Base-by-base conservation (phyloP, 2,329 filamentous ascomycete species). In the Neopestalotiopsis sp. region DNA sequence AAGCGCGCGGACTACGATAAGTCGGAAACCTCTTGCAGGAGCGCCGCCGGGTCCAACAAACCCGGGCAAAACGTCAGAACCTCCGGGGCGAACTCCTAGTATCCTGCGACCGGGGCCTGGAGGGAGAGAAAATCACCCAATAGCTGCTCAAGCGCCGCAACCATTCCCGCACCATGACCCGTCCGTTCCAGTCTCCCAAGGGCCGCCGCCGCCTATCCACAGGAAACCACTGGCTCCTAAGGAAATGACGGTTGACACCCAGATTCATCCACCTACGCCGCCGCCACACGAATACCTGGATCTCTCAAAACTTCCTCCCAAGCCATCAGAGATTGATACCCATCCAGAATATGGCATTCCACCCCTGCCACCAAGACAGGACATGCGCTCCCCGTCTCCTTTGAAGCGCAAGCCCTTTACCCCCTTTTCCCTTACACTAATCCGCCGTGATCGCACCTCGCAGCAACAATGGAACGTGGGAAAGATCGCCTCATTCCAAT, bases 401-500 rank as follows among this genome's bases (percentile, higher is more conserved):
- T 75, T 71, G 30, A 82, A 81, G 66, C 75, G 72, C 61, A 77
- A 74, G 28, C 73, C 78, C 6, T 78, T 81, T 61, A 78, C 80
- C 0, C 83, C 86, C 0, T 89, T 89, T 71, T 85, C 83, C 2
- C 80, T 90, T 14, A 91, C 89, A 0, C 79, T 95, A 14, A 94
- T 94, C 74, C 90, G 92, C n/a, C 88, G 92, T 71, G 91, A 94
- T 76, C 91, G 91, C 1, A 84, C 86, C 28, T 88, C 90, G 9
- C 89, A 89, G 7, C 85, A 84, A 67, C 92, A 94, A 78, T 94
- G 92, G 91, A 94, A 94, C 75, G 86, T 94, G 13, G 92, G 90
- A 28, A 89, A 85, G 67, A 85, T 94, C 63, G 86, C 85, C 1
- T 89, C 86, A 0, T 84, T 84, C 69, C 85, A 88, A 71, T 77